phyloP scores from a whole-genome alignment of 495 filamentous ascomycete species.

The Neurospora sp. region DNA sequence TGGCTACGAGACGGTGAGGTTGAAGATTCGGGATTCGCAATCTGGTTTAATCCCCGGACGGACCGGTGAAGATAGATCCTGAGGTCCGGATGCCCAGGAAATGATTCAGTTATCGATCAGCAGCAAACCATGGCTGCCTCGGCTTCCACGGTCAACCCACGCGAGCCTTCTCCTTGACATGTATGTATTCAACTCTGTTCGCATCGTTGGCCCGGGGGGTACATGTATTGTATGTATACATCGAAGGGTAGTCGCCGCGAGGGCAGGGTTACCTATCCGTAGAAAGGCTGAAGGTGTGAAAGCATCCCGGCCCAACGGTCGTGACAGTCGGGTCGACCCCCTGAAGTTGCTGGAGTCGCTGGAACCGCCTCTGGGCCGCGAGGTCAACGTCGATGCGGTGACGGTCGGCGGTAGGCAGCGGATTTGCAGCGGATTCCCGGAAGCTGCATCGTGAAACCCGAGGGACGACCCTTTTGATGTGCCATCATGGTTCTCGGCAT shows the following conservation, averaged over 20 bases:
- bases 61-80: background rate
- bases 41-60: background rate
- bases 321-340: background rate
- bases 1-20: background rate
- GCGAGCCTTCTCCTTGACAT: background rate
- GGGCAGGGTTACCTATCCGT: background rate
- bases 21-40: background rate
- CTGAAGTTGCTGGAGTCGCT: background rate
- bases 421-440: background rate
- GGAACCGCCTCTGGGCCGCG: background rate
- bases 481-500: background rate
- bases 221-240: background rate
- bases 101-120: background rate
- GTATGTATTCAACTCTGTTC: background rate
- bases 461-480: background rate
- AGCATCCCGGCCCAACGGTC: background rate
- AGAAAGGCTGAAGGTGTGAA: background rate
- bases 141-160: background rate
- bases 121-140: background rate
- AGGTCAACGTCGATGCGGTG: background rate
- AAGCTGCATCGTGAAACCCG: background rate
- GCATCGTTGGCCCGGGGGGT: background rate
- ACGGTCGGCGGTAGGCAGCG: background rate
- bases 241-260: background rate
- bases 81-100: background rate